A percentile compares a stretch with the other conserved stretches of the same genome.
Conservation (phyloP, 306 rosid species). For the Quercus engelmannii region DNA sequence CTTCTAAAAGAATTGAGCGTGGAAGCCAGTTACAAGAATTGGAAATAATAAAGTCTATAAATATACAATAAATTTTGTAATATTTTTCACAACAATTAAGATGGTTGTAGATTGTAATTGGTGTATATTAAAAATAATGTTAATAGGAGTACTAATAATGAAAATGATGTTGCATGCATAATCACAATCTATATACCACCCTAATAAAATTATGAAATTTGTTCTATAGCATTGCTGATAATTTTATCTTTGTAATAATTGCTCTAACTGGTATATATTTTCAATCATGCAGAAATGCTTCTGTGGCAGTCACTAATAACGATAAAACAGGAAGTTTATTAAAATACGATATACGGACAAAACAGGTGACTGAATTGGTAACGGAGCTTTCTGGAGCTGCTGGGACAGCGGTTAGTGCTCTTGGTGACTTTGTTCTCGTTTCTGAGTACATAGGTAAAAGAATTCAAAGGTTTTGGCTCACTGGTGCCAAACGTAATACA, state of each 20-base stretch:
- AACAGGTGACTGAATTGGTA: conserved; percentile 36
- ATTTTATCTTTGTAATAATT: neutral
- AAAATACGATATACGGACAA: conserved; percentile 25
- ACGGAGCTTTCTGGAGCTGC: conserved; percentile 24
- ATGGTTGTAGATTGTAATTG: no score
- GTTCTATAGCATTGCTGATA: neutral
- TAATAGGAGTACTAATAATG: no score
- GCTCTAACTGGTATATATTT: neutral
- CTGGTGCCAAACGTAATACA: conserved; percentile 22
- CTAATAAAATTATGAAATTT: no score
- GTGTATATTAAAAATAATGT: no score
- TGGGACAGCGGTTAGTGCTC: conserved; percentile 42
- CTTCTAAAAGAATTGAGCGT: no score
- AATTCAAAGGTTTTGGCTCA: conserved; percentile 31
- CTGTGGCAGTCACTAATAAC: neutral
- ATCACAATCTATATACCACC: no score
- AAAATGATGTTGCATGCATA: no score
- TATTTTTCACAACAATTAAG: no score
- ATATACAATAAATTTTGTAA: no score
- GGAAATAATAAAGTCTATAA: no score
- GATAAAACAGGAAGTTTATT: conserved; percentile 44
- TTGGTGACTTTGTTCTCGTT: conserved; percentile 36
- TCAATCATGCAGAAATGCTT: neutral
- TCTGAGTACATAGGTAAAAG: conserved; percentile 20
- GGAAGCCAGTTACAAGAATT: no score